A percentile compares a stretch with the other conserved stretches of the same genome.
Conservation (phyloP, 2,329 filamentous ascomycete genomes). For the Cladosporium sp. region DNA sequence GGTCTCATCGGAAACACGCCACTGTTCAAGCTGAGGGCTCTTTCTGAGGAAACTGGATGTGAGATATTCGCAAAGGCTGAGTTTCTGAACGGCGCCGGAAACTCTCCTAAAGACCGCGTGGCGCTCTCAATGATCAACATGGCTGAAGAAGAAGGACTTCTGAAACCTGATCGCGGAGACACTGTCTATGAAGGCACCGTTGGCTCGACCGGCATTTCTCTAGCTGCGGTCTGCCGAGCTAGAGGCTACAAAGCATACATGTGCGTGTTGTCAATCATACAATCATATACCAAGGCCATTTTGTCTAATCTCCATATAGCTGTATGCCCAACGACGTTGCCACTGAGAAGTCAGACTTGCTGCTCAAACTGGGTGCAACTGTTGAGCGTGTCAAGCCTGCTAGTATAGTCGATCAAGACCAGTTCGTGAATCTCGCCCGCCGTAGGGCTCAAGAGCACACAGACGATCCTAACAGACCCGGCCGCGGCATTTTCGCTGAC, state of each 20-base stretch:
- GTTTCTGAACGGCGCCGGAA: constrained; percentile 89
- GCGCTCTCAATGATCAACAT: constrained; percentile 79
- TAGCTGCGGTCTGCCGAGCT: constrained; percentile 82
- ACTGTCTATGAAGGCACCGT: constrained; percentile 97
- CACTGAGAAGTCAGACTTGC: constrained; percentile 79
- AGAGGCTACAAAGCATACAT: constrained; percentile 90
- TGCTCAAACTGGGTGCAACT: constrained; percentile 82
- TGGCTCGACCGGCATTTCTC: constrained; percentile 89
- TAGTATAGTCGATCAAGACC: constrained; percentile 84
- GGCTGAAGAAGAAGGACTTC: constrained; percentile 70
- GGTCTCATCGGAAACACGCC: constrained; percentile 91
- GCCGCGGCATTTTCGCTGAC: constrained; percentile 85
- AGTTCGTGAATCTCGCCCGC: constrained; percentile 90
- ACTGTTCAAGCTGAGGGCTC: constrained; percentile 74
- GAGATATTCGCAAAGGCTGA: constrained; percentile 91
- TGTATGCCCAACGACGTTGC: constrained; percentile 95
- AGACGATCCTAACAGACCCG: constrained; percentile 48
- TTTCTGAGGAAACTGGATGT: constrained; percentile 81
- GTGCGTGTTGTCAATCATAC: constrained; percentile 34
- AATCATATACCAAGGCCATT: background rate
- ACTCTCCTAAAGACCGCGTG: constrained; percentile 91
- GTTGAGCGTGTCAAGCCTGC: constrained; percentile 87
- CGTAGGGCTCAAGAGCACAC: constrained; percentile 71
- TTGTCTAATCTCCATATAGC: constrained; percentile 29
- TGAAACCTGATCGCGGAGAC: constrained; percentile 76